phyloP scores from a whole-genome alignment of 2,329 filamentous ascomycete species.

The Zymoseptoria brevis region DNA sequence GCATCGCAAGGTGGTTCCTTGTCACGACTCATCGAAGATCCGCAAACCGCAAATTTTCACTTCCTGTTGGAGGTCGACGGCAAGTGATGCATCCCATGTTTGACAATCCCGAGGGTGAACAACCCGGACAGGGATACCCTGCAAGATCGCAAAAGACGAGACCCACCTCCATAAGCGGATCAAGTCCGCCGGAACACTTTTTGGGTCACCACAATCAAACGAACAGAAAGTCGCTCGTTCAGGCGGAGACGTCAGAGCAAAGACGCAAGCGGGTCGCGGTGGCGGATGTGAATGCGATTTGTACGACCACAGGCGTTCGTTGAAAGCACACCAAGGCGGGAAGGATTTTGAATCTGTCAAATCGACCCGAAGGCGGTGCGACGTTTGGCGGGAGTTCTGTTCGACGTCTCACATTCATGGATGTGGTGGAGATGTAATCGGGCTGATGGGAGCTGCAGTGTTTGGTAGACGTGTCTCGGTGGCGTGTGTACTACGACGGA shows the following conservation, averaged over 20 bases:
- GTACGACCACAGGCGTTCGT: not conserved
- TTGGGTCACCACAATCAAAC: not conserved
- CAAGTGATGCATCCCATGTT: not conserved
- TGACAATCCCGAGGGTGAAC: not conserved
- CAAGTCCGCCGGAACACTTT: not conserved
- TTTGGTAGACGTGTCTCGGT: not conserved
- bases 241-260: not conserved
- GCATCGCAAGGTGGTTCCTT: not conserved
- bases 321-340: not conserved
- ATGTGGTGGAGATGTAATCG: not conserved
- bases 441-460: not conserved
- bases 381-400: not conserved
- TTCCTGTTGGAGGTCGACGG: not conserved
- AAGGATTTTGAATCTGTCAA: not conserved
- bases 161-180: not conserved
- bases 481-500: too few relatives aligned
- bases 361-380: not conserved
- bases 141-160: not conserved
- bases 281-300: not conserved
- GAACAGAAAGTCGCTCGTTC: not conserved
- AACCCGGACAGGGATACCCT: not conserved
- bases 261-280: not conserved
- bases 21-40: not conserved
- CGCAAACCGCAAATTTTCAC: not conserved
- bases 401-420: not conserved